These are phyloP conservation scores for Saturnispora serradocipensis DNA, from an alignment of 805 yeast genomes.

Conservation along the genomic window DNA sequence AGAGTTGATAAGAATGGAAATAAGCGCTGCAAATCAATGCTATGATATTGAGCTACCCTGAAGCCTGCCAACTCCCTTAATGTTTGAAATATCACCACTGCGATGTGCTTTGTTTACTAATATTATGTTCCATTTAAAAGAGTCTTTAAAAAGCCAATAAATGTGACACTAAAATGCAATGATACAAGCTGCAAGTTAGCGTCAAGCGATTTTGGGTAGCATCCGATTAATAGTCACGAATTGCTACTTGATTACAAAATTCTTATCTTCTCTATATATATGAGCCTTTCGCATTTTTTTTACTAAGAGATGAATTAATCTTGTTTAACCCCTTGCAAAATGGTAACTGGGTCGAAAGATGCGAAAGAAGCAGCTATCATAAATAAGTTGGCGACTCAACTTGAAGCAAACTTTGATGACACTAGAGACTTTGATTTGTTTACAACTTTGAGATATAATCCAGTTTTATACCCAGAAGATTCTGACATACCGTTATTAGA, in stretches of 20 bases:
- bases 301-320: not conserved
- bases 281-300: not conserved
- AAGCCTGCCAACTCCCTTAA: not conserved
- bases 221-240: not conserved
- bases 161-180: too few relatives aligned
- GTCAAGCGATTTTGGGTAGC: not conserved
- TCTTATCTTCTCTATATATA: not conserved
- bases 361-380: constrained; percentile 34
- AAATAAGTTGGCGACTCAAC: constrained; percentile 72
- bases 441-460: constrained; percentile 72
- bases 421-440: constrained; percentile 50
- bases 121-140: too few relatives aligned
- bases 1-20: not conserved
- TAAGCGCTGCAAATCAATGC: not conserved
- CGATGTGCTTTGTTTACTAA: too few relatives aligned
- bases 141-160: too few relatives aligned
- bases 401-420: constrained; percentile 58
- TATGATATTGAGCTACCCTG: too few relatives aligned
- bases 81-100: too few relatives aligned
- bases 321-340: not conserved
- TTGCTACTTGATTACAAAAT: not conserved
- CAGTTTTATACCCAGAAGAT: constrained; percentile 31
- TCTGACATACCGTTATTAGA: constrained; percentile 14
- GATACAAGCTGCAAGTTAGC: too few relatives aligned
- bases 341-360: not conserved